A percentile compares a stretch with the other conserved stretches of the same genome.
Evolutionary conservation across 1,139 yeast genomes (phyloP).

Genomic region (Magnusiomyces fungicola): DNA sequence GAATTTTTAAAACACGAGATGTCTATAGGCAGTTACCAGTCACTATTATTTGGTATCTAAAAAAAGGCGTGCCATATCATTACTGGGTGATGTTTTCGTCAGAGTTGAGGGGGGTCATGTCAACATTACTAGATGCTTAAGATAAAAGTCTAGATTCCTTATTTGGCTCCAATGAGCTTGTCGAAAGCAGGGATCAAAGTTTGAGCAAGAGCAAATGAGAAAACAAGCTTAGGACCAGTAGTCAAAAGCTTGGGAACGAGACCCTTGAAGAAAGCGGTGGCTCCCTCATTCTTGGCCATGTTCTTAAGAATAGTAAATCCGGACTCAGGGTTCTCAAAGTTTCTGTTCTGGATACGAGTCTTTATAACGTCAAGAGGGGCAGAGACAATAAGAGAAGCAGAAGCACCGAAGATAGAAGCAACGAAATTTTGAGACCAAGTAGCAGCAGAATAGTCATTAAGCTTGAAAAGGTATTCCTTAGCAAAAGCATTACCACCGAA

Average conservation of each 20-base stretch:
- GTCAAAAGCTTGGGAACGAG: conserved; percentile 93
- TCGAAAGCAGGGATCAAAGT: conserved; percentile 94
- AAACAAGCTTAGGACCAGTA: conserved; percentile 96
- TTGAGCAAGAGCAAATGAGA: conserved; percentile 95
- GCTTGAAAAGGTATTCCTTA: conserved; percentile 85
- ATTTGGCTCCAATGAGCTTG: conserved; percentile 34
- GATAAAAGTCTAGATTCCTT: too few species aligned
- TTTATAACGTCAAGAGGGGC: conserved; percentile 98
- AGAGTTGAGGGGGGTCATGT: too few species aligned
- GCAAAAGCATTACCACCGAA: conserved; percentile 99
- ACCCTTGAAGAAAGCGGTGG: conserved; percentile 92
- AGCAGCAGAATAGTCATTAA: conserved; percentile 79
- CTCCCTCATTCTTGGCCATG: conserved; percentile 76
- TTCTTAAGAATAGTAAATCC: conserved; percentile 90
- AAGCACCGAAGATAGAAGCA: conserved; percentile 96
- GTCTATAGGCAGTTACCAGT: too few species aligned
- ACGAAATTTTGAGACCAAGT: conserved; percentile 94
- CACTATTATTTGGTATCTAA: too few species aligned
- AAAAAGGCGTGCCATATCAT: too few species aligned
- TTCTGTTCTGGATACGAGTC: conserved; percentile 95
- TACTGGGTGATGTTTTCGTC: too few species aligned
- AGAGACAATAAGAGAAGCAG: conserved; percentile 91
- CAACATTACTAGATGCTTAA: too few species aligned
- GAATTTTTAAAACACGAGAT: too few species aligned
- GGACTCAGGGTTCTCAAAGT: conserved; percentile 90